Evolutionary conservation across 129 eudicot species (phyloP).

Genomic region (Escallonia herrerae): DNA sequence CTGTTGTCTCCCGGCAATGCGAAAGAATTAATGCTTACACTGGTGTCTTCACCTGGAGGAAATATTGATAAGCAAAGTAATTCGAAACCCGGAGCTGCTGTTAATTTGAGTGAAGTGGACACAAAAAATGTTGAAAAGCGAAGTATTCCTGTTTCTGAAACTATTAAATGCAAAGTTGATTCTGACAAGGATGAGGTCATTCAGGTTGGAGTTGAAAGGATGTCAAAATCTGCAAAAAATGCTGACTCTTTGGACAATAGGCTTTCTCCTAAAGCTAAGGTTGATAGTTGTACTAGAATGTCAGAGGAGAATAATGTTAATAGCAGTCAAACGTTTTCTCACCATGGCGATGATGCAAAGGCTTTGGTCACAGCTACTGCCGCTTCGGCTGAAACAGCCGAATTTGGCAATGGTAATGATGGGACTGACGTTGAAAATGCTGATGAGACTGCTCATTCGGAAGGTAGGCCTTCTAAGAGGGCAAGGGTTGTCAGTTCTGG

Average conservation of each 20-base stretch:
- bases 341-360: conserved; percentile 24
- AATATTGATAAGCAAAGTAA: not conserved
- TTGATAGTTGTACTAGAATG: conserved; percentile 13
- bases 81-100: conserved; percentile 2
- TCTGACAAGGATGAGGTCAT: conserved; percentile 5
- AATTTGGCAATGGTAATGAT: conserved; percentile 6
- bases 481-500: conserved; percentile 23
- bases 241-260: conserved; percentile 22
- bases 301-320: conserved; percentile 8
- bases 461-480: conserved; percentile 26
- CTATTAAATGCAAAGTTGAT: conserved; percentile 3
- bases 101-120: not conserved
- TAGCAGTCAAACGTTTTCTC: conserved; percentile 13
- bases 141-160: not conserved
- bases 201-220: conserved; percentile 21
- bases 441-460: conserved; percentile 15
- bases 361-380: conserved; percentile 6
- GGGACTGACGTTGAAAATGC: conserved; percentile 11
- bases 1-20: not conserved
- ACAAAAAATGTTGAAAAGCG: not conserved
- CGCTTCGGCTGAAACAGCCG: conserved; percentile 5
- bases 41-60: conserved; percentile 2
- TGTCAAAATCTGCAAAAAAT: conserved; percentile 13
- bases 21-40: not conserved
- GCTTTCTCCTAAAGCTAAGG: conserved; percentile 32